Conservation (phyloP, 2,329 filamentous ascomycete species). For the Rutstroemia sp. region DNA sequence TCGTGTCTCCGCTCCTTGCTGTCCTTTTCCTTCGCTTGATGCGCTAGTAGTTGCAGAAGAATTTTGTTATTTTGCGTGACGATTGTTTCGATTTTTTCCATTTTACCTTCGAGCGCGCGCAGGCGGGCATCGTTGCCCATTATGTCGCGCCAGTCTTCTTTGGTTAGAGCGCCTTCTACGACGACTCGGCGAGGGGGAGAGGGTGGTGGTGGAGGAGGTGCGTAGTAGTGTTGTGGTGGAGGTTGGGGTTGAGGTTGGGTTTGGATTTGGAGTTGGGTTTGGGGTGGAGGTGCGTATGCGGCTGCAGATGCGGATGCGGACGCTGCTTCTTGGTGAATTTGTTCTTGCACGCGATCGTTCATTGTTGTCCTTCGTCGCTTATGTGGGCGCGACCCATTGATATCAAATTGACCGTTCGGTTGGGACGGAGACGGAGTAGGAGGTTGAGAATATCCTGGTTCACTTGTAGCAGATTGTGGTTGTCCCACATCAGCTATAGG, state of each 20-base stretch:
- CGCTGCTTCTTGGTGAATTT: slow-evolving; percentile 23
- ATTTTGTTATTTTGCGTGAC: slow-evolving; percentile 30
- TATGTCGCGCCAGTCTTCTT: slow-evolving; percentile 29
- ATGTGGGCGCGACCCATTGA: slow-evolving; percentile 24
- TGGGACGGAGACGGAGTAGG: slow-evolving; percentile 3
- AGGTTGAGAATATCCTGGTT: slow-evolving; percentile 12
- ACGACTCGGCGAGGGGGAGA: slow-evolving; percentile 25
- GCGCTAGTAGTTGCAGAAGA: slow-evolving; percentile 24
- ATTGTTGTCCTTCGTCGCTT: slow-evolving; percentile 25
- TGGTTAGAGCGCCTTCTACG: slow-evolving; percentile 27
- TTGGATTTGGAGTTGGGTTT: background rate
- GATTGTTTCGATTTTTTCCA: slow-evolving; percentile 28
- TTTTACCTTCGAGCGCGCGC: slow-evolving; percentile 26
- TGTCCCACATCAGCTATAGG: slow-evolving; percentile 17
- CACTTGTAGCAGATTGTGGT: slow-evolving; percentile 1
- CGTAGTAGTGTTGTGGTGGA: slow-evolving; percentile 1
- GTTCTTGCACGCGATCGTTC: slow-evolving; percentile 23
- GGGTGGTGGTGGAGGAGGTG: slow-evolving; percentile 20
- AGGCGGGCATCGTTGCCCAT: slow-evolving; percentile 29
- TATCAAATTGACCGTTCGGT: slow-evolving; percentile 12
- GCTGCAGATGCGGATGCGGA: slow-evolving; percentile 1
- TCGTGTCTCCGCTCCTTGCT: slow-evolving; percentile 18
- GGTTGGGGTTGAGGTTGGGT: too few species aligned
- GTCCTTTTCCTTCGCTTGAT: slow-evolving; percentile 12
- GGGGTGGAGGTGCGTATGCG: slow-evolving; percentile 11